These are phyloP conservation scores for Lodderomyces orthopsilosis DNA, from an alignment of 1,139 yeast genomes.

Conservation along the genomic window DNA sequence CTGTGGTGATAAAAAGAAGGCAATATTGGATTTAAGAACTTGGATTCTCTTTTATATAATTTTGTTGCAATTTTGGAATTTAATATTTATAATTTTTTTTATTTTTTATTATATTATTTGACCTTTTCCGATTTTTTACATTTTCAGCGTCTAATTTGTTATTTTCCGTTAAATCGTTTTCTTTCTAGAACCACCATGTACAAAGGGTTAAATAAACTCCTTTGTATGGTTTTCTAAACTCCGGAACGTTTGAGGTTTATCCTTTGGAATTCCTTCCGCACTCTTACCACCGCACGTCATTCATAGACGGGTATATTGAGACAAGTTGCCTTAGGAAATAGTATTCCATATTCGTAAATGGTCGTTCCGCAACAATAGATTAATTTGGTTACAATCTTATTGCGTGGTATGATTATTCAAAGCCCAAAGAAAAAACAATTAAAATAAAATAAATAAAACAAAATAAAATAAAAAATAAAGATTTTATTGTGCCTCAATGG, in stretches of 20 bases:
- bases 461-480: background rate
- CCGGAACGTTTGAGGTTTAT: constrained; percentile 2
- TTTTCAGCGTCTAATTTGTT: background rate
- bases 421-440: background rate
- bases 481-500: background rate
- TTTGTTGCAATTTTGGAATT: background rate
- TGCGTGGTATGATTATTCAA: too few relatives aligned
- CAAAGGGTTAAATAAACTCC: background rate
- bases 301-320: too few relatives aligned
- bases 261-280: too few relatives aligned
- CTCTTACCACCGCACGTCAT: background rate
- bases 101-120: background rate
- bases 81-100: background rate
- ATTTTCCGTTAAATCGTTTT: background rate
- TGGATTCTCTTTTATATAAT: background rate
- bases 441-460: background rate
- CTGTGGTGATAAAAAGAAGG: background rate
- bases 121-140: constrained; percentile 2
- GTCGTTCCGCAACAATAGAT: too few relatives aligned
- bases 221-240: background rate
- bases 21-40: background rate
- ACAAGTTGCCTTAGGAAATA: too few relatives aligned
- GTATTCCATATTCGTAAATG: too few relatives aligned
- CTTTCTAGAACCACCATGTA: background rate
- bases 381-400: too few relatives aligned